Evolutionary conservation across 495 filamentous ascomycete species (phyloP), one percentile per base, ranked within the genome.

Genomic region (Alectoria sarmentosa): DNA sequence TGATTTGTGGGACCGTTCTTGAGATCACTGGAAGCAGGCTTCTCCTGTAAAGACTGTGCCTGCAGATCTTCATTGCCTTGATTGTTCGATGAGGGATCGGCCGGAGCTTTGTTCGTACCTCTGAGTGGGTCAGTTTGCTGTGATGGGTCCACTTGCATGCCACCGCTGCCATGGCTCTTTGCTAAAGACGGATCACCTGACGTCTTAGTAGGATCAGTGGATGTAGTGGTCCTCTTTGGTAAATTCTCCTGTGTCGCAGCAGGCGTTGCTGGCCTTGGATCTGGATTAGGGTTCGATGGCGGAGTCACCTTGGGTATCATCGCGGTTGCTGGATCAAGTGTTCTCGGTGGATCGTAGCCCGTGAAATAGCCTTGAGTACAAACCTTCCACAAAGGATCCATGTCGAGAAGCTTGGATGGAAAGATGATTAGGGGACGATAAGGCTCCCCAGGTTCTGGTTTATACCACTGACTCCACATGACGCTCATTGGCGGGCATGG

Each of bases 401-500:
- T 46, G 42, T 46, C 42, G 19, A 46, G 42, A 46, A 46, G 42
- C 19, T 46, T 46, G 19, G 42, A 46, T 46, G 42, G 42, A 46
- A 46, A 46, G 17, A 46, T 19, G 21, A 46, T 46, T 9, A 46
- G 42, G 19, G 42, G 42, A n/a, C 42, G 42, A 46, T 21, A 46
- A 46, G 42, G 42, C 42, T 46, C 42, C 17, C 42, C 42, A 46
- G 42, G 42, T 46, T 46, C 49, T 9, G 65, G 65, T 17, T 46
- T 59, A 23, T 66, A 66, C 38, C 14, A 30, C 28, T 13, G 9
- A 11, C 61, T 23, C 42, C 60, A 44, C 65, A 66, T 63, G 32
- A 66, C 17, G 13, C 15, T 19, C 17, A 32, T 15, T 0, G 65
- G 65, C 15, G 60, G 65, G 52, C 65, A 66, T 3, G 65, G 65